phyloP scores from a whole-genome alignment of 1,139 yeast species.

The Saccharomycopsis hybrid region DNA sequence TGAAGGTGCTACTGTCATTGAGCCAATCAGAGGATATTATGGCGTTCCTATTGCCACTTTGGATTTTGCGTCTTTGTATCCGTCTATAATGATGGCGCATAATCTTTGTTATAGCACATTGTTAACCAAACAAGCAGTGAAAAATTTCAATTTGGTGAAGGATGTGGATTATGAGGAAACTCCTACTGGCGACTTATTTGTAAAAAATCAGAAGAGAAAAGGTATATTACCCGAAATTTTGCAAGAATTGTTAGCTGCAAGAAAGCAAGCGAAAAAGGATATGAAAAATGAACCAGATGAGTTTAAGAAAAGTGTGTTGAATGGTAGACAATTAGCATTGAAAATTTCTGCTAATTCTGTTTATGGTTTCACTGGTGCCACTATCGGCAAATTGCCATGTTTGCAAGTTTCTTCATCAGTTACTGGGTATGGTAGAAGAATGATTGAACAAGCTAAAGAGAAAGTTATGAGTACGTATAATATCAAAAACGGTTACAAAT shows the following conservation, averaged over 20 bases:
- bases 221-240: conserved; percentile 92
- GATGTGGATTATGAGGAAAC: conserved; percentile 77
- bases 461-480: conserved; percentile 79
- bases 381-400: conserved; percentile 94
- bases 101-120: conserved; percentile 93
- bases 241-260: conserved; percentile 80
- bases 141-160: conserved; percentile 54
- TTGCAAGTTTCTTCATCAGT: conserved; percentile 92
- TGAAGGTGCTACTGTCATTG: conserved; percentile 99
- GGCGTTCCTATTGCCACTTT: conserved; percentile 96
- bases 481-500: conserved; percentile 70
- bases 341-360: conserved; percentile 97
- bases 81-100: conserved; percentile 99
- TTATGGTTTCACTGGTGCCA: conserved; percentile 98
- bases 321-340: conserved; percentile 95
- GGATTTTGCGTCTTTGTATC: conserved; percentile 96
- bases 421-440: conserved; percentile 92
- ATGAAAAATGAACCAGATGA: conserved; percentile 92
- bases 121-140: conserved; percentile 61
- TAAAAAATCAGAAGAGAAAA: conserved; percentile 60
- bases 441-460: conserved; percentile 88
- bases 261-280: conserved; percentile 89
- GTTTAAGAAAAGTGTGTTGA: conserved; percentile 84
- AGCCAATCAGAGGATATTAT: conserved; percentile 91
- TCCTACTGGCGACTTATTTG: conserved; percentile 91